Evolutionary conservation across 176 grass and related monocot species (phyloP), one percentile per base, ranked within the genome.

Genomic region (Oryza glaberrima): DNA sequence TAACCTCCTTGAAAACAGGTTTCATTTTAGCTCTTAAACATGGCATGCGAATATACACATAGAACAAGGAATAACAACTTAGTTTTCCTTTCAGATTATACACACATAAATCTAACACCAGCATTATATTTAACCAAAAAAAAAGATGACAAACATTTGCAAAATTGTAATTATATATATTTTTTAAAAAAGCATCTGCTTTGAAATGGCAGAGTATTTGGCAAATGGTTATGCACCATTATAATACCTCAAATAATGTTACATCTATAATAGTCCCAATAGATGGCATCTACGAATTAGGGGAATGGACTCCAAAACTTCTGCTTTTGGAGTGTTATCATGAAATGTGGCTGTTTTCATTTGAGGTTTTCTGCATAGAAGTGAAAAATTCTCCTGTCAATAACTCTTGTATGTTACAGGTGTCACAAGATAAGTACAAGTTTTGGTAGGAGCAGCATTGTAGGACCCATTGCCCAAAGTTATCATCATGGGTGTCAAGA

Each of bases 401-500:
- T 75, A 74, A 83, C 15, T 54, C 25, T 74, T 82, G 12, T 56
- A 34, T 81, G 40, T 72, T 84, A 77, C 84, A 99, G 96, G 96
- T 99, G 89, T 88, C 93, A 94, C 72, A 94, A 83, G 72, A 70
- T 95, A 79, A 84, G 69, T 72, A 79, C 81, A 77, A 70, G 67
- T 78, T 84, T 73, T 80, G 77, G 85, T 68, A 81, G 80, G 28
- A 83, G 72, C 34, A 77, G 64, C n/a, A 78, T 88, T 20, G 77
- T 38, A 76, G 75, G 72, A 79, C 68, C 72, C 34, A 88, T 76
- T 83, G 65, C 79, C 81, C 87, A 82, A 56, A 81, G 13, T 44
- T 88, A 66, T 78, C 65, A n/a, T 73, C 65, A 14, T 73, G 75
- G 85, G 36, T 72, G 25, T 83, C 78, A 89, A 83, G 87, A 19